Evolutionary conservation across 179 eudicot species (phyloP), one percentile per base, ranked within the genome.

Genomic region (Beta macrorhiza): DNA sequence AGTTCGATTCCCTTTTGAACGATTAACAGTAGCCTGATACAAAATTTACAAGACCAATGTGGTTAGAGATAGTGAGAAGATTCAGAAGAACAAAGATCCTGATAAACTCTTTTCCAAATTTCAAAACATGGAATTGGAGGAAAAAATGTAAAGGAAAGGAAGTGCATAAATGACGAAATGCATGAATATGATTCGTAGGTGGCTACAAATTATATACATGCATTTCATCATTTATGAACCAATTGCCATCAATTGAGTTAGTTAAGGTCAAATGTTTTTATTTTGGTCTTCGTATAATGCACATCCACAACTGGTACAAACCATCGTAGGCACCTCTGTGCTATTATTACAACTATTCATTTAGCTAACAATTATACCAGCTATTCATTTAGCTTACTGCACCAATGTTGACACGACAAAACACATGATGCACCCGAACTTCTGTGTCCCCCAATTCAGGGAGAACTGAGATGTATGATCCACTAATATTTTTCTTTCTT

Each of bases 1-100:
- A 49, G 94, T 90, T 9, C 93, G 92, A 74, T 90, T 92, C 51
- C 97, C 93, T 79, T 92, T 92, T 55, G 97, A 90, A 72, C 97
- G 89, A 83, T 91, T 92, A 52, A 92, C 93, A 57, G 91, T 90
- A 67, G 91, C 92, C 97, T 92, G 83, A 71, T 52, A 79, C 10
- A 64, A 42, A 20, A 13, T 2, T 13, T 9, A 52, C 70, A 74
- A 42, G 71, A 73, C 57, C 62, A 81, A 25, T 62, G 55, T n/a
- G 20, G 69, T 25, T 49, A 17, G 7, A 56, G 56, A 22, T 44
- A 32, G 32, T 58, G 70, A 44, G 25, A 64, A 72, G 32, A 5
- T 44, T 12, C 6, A 56, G 79, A 37, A 10, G 47, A 55, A 16
- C 13, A 5, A 74, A 29, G 16, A 74, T 56, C 32, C 14, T 20